Evolutionary conservation across 1,284 basidiomycete species (phyloP), one percentile per base, ranked within the genome.

Genomic region (Melampsora americana): DNA sequence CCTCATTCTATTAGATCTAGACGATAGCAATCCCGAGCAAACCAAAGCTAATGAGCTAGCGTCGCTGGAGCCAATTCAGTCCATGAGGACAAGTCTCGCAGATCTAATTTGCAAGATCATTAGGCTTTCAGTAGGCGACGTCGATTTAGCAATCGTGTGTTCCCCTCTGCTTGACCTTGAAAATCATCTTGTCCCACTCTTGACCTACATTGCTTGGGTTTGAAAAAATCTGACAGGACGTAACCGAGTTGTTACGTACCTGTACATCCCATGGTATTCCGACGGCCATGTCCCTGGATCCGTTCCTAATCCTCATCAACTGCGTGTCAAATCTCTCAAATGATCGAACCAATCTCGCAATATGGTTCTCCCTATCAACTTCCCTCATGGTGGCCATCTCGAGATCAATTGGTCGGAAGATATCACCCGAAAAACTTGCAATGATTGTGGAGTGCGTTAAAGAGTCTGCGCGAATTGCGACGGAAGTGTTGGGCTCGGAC

Each of bases 1-100:
- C 28, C 71, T 81, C 1, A 66, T 81, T 53, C 79, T 79, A 62
- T 78, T 82, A 20, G 81, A 81, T 56, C 64, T 77, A 1, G 76
- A 78, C 42, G 66, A 79, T 39, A 79, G 79, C 18, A 77, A 78
- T 18, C 23, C 48, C 11, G 75, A 74, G 56, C 72, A 62, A 4
- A 74, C 66, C 14, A 77, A 79, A 20, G 42, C 76, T 1, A 62
- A 72, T 18, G 62, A 32, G 65, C 74, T 23, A 66, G 23, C 59
- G n/a, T 44, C 30, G 79, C 80, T 67, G 35, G 60, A 62, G 0
- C 66, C 78, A 5, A 71, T 82, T 14, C 68, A 44, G 3, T 70
- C 65, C 20, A 56, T 81, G 62, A 75, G 80, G 3, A 5, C 12
- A 0, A 62, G 68, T 20, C 72, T 82, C 0, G 76, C 69, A 0